Evolutionary conservation across 2,329 filamentous ascomycete genomes (phyloP).

Genomic region (Seiridium unicorne): DNA sequence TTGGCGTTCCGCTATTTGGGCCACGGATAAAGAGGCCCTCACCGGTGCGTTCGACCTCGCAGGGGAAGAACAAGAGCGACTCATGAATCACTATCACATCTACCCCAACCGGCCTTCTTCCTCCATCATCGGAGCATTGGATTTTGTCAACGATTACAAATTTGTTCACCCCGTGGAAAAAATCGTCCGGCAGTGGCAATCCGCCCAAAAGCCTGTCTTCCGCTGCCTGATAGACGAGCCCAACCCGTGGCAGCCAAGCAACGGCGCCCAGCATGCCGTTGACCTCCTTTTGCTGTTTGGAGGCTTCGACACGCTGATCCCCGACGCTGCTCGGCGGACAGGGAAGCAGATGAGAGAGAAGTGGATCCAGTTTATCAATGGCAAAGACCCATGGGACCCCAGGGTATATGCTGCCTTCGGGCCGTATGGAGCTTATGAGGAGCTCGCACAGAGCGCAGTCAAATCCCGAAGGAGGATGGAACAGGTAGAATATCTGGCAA

Average conservation of each 20-base stretch:
- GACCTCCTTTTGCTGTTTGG: conserved; percentile 44
- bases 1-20: conserved; percentile 41
- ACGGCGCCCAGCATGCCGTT: conserved; percentile 44
- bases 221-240: conserved; percentile 41
- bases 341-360: neutral
- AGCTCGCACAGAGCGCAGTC: neutral
- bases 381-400: neutral
- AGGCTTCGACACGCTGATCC: conserved; percentile 26
- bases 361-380: neutral
- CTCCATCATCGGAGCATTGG: conserved; percentile 36
- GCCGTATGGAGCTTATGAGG: neutral
- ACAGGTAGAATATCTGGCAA: neutral
- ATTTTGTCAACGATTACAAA: conserved; percentile 32
- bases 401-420: neutral
- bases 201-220: conserved; percentile 27
- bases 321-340: neutral
- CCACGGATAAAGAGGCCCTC: conserved; percentile 29
- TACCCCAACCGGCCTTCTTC: conserved; percentile 34
- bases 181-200: conserved; percentile 13
- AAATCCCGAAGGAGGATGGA: neutral
- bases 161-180: conserved; percentile 26
- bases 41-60: conserved; percentile 29
- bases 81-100: conserved; percentile 40
- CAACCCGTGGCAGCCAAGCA: conserved; percentile 46
- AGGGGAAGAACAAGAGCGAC: conserved; percentile 24